Evolutionary conservation across 805 yeast genomes (phyloP).

Genomic region (Ogataea paraovalis): DNA sequence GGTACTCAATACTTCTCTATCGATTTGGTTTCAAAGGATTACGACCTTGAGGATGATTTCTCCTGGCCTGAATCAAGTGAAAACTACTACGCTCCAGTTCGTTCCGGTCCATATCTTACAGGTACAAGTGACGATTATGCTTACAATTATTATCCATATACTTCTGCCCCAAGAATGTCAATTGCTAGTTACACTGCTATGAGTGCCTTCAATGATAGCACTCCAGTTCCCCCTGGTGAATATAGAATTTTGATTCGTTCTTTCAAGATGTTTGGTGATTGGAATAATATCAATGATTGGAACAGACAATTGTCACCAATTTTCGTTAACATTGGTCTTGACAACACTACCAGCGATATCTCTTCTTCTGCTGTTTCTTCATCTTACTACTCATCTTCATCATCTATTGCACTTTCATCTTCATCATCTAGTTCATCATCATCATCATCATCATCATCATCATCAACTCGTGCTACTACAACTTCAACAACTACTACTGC

Average conservation of each 20-base stretch:
- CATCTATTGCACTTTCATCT: not conserved
- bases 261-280: conserved; percentile 10
- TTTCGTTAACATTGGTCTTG: too few relatives aligned
- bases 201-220: conserved; percentile 1
- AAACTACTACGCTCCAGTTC: conserved; percentile 2
- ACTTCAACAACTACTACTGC: not conserved
- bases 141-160: not conserved
- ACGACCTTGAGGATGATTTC: conserved; percentile 10
- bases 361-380: not conserved
- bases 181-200: not conserved
- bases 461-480: not conserved
- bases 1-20: conserved; percentile 10
- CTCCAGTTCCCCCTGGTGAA: conserved; percentile 5
- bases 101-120: conserved; percentile 2
- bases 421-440: not conserved
- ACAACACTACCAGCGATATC: not conserved
- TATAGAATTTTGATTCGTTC: conserved; percentile 8
- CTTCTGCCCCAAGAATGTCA: too few relatives aligned
- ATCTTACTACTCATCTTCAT: not conserved
- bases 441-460: not conserved
- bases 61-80: conserved; percentile 9
- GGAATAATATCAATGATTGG: conserved; percentile 8
- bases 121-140: not conserved
- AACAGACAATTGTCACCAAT: conserved; percentile 7
- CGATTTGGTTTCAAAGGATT: conserved; percentile 11